Evolutionary conservation across 2,329 filamentous ascomycete species (phyloP), one percentile per base, ranked within the genome.

Genomic region (Fusarium sp.): DNA sequence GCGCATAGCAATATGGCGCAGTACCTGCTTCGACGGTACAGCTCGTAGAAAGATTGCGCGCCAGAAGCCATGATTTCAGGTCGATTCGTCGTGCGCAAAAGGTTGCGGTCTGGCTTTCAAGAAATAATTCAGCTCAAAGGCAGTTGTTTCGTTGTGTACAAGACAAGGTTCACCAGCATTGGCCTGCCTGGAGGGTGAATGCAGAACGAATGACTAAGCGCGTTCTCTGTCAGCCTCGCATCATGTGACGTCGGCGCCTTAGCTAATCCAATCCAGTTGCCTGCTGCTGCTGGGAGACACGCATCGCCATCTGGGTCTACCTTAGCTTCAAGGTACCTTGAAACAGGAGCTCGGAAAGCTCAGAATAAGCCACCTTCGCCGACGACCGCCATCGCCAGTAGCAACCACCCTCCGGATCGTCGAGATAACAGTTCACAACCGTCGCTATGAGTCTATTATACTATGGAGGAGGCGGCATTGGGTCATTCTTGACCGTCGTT

Each of bases 21-120:
- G 77, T 92, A 98, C 95, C 94, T 98, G 87, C 93, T 97, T 81
- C 93, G 90, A 72, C 95, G 92, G 79, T 99, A 99, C 73, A 99
- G 88, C 86, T 99, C 95, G 79, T 98, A 99, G 82, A 84, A 88
- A 31, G 84, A 84, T 75, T 86, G 83, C 62, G 76, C 77, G 60
- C 75, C 78, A 43, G 79, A 77, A 54, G 84, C 79, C 78, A 84
- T 84, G 33, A 44, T 73, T 38, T 29, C 53, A 14, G 36, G 23
- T 44, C 41, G 27, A 33, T 23, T 49, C 38, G 31, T 25, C n/a
- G 35, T 32, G 49, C 9, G 42, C 21, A 27, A 29, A n/a, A 10
- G 29, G n/a, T 19, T 25, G 4, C 23, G 23, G 35, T 27, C 15
- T 21, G 21, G 11, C 39, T 15, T 25, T 49, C n/a, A 32, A 37